Conservation (phyloP, 176 grass and related monocot species). For the Thinopyrum elongatum region DNA sequence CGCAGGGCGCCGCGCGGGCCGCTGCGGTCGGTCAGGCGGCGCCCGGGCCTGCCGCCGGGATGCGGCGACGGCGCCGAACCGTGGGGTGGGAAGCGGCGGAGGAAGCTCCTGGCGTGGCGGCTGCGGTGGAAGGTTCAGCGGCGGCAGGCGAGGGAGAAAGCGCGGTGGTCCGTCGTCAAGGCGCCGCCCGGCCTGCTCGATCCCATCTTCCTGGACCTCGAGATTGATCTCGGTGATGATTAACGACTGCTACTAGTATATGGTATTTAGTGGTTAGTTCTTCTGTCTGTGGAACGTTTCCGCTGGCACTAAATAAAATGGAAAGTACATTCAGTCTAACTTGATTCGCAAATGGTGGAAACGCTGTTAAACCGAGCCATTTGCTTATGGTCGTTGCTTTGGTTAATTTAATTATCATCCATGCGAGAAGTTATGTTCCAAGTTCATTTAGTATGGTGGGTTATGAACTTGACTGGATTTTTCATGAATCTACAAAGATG, state of each 20-base stretch:
- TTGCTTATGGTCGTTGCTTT: no score
- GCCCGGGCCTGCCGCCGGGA: neutral
- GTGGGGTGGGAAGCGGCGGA: neutral
- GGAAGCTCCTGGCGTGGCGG: slow-evolving; percentile 15
- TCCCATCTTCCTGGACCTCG: neutral
- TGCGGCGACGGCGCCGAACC: neutral
- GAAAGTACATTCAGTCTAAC: no score
- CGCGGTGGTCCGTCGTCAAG: neutral
- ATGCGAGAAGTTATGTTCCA: no score
- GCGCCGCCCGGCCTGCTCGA: neutral
- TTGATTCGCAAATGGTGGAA: neutral
- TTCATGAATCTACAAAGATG: neutral
- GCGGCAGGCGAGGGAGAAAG: neutral
- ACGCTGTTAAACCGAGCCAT: no score
- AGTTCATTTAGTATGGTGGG: neutral
- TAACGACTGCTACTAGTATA: neutral
- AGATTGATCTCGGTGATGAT: neutral
- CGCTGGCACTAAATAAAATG: neutral
- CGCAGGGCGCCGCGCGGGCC: neutral
- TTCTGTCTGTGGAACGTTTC: neutral
- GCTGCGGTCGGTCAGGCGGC: neutral
- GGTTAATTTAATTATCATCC: no score
- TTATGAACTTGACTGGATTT: neutral
- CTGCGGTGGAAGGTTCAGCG: neutral
- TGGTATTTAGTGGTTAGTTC: neutral